A percentile compares a stretch with the other conserved stretches of the same genome.
These are phyloP conservation scores for Metarhizium sp. DNA, from an alignment of 2,329 filamentous ascomycete species.

Conservation along the genomic window DNA sequence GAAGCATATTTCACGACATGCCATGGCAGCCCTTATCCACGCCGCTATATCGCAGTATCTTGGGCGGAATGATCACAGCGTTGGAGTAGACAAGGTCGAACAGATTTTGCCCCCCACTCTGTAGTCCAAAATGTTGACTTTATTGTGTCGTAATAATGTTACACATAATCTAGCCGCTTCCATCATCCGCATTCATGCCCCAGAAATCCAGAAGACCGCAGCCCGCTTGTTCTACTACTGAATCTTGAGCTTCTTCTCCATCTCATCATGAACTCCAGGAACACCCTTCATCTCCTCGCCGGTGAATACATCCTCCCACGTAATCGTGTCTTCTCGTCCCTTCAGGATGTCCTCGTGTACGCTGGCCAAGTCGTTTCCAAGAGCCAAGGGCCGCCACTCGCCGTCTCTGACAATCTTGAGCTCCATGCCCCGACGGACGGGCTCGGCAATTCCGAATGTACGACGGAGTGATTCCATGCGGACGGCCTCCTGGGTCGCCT, in stretches of 20 bases:
- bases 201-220: background rate
- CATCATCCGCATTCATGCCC: background rate
- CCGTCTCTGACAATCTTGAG: conserved; percentile 75
- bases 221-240: conserved; percentile 11
- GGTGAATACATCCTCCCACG: conserved; percentile 90
- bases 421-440: conserved; percentile 89
- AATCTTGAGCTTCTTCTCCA: conserved; percentile 87
- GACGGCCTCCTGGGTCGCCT: conserved; percentile 74
- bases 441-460: conserved; percentile 86
- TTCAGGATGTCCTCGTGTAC: conserved; percentile 85
- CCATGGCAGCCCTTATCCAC: no score
- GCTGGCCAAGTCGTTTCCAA: conserved; percentile 51
- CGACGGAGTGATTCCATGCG: conserved; percentile 85
- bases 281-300: conserved; percentile 65
- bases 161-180: background rate
- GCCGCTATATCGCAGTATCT: no score
- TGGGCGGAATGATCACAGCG: no score
- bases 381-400: conserved; percentile 66
- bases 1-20: no score
- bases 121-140: background rate
- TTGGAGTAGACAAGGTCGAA: background rate
- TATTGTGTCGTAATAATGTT: conserved; percentile 2
- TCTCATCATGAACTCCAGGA: conserved; percentile 78
- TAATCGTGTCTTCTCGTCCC: conserved; percentile 66
- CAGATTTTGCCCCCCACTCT: background rate